Conservation (phyloP, 1,139 yeast genomes). For the Yamadazyma diospyri region DNA sequence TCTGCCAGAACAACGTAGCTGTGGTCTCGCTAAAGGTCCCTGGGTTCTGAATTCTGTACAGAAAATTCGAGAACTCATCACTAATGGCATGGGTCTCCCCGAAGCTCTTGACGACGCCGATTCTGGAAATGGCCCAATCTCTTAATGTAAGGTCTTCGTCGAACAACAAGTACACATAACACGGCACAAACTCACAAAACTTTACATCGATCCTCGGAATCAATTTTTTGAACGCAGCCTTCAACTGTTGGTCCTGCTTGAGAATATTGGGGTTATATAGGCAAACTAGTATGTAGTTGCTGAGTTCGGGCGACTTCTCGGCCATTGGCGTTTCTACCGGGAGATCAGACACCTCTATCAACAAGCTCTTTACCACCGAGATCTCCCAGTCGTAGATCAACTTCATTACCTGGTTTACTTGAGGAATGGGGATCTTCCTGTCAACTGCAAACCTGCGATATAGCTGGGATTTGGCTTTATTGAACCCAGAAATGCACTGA, state of each 20-base stretch:
- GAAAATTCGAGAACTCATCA: conserved; percentile 53
- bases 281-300: conserved; percentile 5
- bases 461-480: conserved; percentile 49
- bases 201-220: neutral
- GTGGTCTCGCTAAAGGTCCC: conserved; percentile 38
- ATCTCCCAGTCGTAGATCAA: conserved; percentile 48
- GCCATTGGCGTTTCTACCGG: neutral
- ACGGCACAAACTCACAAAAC: conserved; percentile 32
- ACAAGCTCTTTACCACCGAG: conserved; percentile 1
- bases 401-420: conserved; percentile 48
- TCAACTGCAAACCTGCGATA: conserved; percentile 49
- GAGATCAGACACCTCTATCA: neutral
- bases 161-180: conserved; percentile 48
- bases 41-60: conserved; percentile 53
- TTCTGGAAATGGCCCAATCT: conserved; percentile 39
- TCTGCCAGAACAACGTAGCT: conserved; percentile 54
- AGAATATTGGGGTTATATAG: conserved; percentile 44
- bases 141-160: conserved; percentile 48
- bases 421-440: conserved; percentile 46
- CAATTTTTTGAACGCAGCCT: conserved; percentile 20
- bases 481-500: conserved; percentile 50
- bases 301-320: neutral
- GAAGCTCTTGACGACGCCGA: neutral
- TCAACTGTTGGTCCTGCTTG: conserved; percentile 31
- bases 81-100: conserved; percentile 11